Base-by-base conservation (phyloP, 768 basidiomycete genomes). In the Serendipita vermifera region DNA sequence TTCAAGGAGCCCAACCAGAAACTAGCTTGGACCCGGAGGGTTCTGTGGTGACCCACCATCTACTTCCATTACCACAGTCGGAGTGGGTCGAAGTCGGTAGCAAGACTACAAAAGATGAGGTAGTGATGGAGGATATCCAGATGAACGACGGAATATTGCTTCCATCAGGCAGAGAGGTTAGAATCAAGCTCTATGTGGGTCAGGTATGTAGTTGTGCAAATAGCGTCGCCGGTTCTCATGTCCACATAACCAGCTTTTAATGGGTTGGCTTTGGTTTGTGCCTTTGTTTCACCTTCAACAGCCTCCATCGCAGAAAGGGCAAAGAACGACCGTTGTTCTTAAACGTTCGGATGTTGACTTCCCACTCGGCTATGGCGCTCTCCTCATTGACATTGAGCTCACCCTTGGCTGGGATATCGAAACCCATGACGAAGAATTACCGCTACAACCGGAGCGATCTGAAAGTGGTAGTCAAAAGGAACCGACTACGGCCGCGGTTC, bases 261-360 rank as follows among this genome's bases (percentile, higher is more conserved):
- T 92, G 66, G 82, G 85, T 31, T 92, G 89, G 89, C 65, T 82
- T 51, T 91, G 89, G 89, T 75, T 91, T 64, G 79, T 92, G 58
- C 89, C 89, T 0, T 73, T 80, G 0, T 91, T 91, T 70, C 86
- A 91, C 64, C 78, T 89, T 72, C 71, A 77, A 1, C 74, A 77
- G 39, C 72, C 76, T 33, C 71, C 73, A 3, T 64, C 69, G 2
- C 22, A 59, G 54, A 20, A 55, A 58, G 39, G 51, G 55, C 57
- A 67, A 14, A 58, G 64, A 27, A 62, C 70, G 51, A 65, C 69
- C 20, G 57, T 84, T 24, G 60, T 67, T 9, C 66, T 89, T 31
- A 72, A 74, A 17, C 71, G 74, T 29, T 78, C 81, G 59, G 84
- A 89, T 43, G 61, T 87, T 20, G 88, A 90, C 67, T 91, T 90